These are phyloP conservation scores for Mortierella sp. DNA, from an alignment of 371 early-diverging fungal species.

Conservation along the genomic window DNA sequence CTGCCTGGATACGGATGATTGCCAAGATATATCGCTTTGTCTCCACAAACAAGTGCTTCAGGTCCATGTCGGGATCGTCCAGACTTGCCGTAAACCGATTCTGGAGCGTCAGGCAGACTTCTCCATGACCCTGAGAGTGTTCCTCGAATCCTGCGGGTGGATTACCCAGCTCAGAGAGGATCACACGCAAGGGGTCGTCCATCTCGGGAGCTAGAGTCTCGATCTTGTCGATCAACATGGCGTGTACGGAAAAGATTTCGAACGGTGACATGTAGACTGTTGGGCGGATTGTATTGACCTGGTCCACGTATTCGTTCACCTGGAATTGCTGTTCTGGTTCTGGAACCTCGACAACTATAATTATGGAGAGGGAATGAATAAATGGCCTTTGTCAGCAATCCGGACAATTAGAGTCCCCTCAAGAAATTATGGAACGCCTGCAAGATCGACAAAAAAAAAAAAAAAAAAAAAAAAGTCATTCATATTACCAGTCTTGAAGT, in stretches of 20 bases:
- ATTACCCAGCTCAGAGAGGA: conserved; percentile 85
- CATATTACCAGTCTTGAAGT: conserved; percentile 73
- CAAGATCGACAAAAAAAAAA: not conserved
- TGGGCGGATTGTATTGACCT: conserved; percentile 86
- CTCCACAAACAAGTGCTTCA: conserved; percentile 83
- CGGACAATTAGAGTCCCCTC: not conserved
- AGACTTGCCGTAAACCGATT: conserved; percentile 66
- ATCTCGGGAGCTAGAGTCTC: conserved; percentile 67
- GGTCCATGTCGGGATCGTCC: conserved; percentile 70
- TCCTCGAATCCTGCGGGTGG: conserved; percentile 73
- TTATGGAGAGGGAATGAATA: conserved; percentile 12
- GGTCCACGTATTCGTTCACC: conserved; percentile 90
- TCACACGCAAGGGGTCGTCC: conserved; percentile 80
- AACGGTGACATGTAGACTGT: conserved; percentile 88
- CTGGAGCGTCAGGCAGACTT: conserved; percentile 51
- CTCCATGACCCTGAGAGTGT: conserved; percentile 62
- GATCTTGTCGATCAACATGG: conserved; percentile 79
- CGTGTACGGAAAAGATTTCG: conserved; percentile 91
- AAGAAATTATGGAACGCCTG: too few species aligned
- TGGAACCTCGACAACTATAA: conserved; percentile 79
- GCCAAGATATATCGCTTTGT: conserved; percentile 89
- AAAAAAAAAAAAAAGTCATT: not conserved
- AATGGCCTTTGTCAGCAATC: not conserved
- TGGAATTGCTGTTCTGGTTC: conserved; percentile 91
- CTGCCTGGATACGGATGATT: conserved; percentile 86